phyloP scores from a whole-genome alignment of 2,329 filamentous ascomycete genomes.

The Hypoxylon sp. region DNA sequence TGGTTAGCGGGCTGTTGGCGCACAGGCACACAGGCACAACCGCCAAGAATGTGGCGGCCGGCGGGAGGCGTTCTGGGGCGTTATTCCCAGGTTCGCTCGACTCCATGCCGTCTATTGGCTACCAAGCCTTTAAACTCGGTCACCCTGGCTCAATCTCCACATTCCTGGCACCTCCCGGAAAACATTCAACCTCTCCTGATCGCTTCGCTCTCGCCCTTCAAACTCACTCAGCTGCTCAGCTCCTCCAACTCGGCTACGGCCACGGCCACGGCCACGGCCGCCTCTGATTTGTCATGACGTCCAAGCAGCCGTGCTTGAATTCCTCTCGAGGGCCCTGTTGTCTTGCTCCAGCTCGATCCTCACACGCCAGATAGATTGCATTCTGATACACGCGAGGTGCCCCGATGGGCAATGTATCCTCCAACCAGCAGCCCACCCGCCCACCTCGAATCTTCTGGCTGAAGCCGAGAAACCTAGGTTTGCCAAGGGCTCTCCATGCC shows the following conservation, averaged over 20 bases:
- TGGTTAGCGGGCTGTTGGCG: too few species aligned
- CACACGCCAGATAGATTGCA: slow-evolving; percentile 13
- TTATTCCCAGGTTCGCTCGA: slow-evolving; percentile 34
- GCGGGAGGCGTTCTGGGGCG: too few species aligned
- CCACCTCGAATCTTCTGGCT: background rate
- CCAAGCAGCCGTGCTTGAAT: background rate
- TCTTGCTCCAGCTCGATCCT: slow-evolving; percentile 19
- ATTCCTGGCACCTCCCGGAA: slow-evolving; percentile 6
- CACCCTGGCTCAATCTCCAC: slow-evolving; percentile 19
- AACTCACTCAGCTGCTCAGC: too few species aligned
- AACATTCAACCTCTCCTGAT: slow-evolving; percentile 7
- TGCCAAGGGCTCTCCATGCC: too few species aligned
- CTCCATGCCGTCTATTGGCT: slow-evolving; percentile 41
- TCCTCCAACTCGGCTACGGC: background rate
- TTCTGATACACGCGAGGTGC: slow-evolving; percentile 10
- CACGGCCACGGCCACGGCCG: too few species aligned
- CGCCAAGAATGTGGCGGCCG: slow-evolving; percentile 40
- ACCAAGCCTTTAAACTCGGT: slow-evolving; percentile 16
- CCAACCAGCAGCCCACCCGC: slow-evolving; percentile 24
- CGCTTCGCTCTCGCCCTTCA: too few species aligned
- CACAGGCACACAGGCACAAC: too few species aligned
- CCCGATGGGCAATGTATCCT: slow-evolving; percentile 2
- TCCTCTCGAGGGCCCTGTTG: slow-evolving; percentile 12
- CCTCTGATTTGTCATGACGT: background rate
- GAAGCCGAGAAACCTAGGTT: slow-evolving; percentile 12